phyloP scores from a whole-genome alignment of 768 basidiomycete species.

The Megacollybia marginata region DNA sequence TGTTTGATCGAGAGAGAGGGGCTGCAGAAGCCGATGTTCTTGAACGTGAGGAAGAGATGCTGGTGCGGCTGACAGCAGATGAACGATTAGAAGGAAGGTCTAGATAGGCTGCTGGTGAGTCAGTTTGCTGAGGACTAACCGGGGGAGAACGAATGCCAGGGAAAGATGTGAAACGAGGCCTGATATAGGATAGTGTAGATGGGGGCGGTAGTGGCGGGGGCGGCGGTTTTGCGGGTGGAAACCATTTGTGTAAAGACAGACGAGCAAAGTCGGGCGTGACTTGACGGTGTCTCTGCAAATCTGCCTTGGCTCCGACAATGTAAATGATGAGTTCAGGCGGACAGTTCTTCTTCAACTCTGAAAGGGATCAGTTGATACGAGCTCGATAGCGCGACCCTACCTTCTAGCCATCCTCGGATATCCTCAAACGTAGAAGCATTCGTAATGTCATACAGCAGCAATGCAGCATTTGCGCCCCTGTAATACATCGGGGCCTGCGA shows the following conservation, averaged over 20 bases:
- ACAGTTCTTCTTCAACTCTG: slow-evolving; percentile 88
- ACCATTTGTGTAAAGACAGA: slow-evolving; percentile 82
- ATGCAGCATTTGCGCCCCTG: slow-evolving; percentile 90
- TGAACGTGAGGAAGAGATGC: slow-evolving; percentile 41
- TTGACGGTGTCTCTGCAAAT: slow-evolving; percentile 63
- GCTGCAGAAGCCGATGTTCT: slow-evolving; percentile 33
- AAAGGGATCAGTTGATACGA: slow-evolving; percentile 4
- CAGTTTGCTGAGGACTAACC: slow-evolving; percentile 33
- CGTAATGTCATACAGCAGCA: slow-evolving; percentile 94
- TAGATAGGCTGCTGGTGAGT: slow-evolving; percentile 54
- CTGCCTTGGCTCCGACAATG: slow-evolving; percentile 91
- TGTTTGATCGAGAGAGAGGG: slow-evolving; percentile 41
- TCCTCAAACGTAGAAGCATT: slow-evolving; percentile 84
- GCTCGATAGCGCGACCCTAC: slow-evolving; percentile 29
- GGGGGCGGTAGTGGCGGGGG: slow-evolving; percentile 55
- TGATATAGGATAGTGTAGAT: slow-evolving; percentile 68
- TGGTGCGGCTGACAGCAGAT: slow-evolving; percentile 46
- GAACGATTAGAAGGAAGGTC: slow-evolving; percentile 51
- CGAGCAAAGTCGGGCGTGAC: slow-evolving; percentile 79
- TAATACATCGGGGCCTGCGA: slow-evolving; percentile 91
- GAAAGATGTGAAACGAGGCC: slow-evolving; percentile 72
- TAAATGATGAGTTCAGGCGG: slow-evolving; percentile 86
- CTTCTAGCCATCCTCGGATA: slow-evolving; percentile 87
- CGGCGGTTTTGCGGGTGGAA: slow-evolving; percentile 67
- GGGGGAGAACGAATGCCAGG: slow-evolving; percentile 59